A percentile compares a stretch with the other conserved stretches of the same genome.
Conservation (phyloP, 495 filamentous ascomycete genomes). For the Hypoxylon rickii region DNA sequence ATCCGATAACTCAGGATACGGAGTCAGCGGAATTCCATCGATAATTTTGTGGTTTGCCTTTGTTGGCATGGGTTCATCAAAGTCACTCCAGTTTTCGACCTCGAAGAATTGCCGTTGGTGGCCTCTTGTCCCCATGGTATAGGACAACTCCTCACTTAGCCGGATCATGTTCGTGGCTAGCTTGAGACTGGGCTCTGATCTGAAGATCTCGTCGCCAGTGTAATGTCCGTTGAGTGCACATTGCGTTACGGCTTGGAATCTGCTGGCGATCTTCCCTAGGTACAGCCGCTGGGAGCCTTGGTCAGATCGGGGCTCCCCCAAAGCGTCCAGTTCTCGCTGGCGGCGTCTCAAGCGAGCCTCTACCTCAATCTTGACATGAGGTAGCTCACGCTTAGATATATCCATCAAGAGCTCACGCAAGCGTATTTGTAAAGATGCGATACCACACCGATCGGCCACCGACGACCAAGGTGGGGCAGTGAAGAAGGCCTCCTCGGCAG, state of each 20-base stretch:
- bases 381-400: conserved; percentile 5
- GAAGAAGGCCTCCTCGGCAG: conserved; percentile 40
- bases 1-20: conserved; percentile 14
- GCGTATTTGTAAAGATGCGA: conserved; percentile 14
- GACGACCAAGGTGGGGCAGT: conserved; percentile 11
- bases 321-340: neutral
- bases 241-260: conserved; percentile 43
- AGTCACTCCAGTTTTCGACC: neutral
- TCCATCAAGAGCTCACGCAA: conserved; percentile 19
- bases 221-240: conserved; percentile 42
- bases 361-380: conserved; percentile 12
- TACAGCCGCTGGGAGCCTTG: conserved; percentile 39
- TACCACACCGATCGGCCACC: conserved; percentile 10
- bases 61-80: neutral
- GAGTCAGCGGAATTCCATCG: neutral
- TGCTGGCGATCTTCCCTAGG: conserved; percentile 42
- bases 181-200: no score
- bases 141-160: conserved; percentile 45
- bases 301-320: conserved; percentile 2
- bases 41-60: neutral
- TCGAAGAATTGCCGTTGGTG: conserved; percentile 44
- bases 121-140: conserved; percentile 40
- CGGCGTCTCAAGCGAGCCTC: neutral
- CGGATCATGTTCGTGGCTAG: conserved; percentile 48
- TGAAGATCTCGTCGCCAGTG: conserved; percentile 42